phyloP scores from a whole-genome alignment of 148 eudicot genomes.

The Fagopyrum homotropicum region DNA sequence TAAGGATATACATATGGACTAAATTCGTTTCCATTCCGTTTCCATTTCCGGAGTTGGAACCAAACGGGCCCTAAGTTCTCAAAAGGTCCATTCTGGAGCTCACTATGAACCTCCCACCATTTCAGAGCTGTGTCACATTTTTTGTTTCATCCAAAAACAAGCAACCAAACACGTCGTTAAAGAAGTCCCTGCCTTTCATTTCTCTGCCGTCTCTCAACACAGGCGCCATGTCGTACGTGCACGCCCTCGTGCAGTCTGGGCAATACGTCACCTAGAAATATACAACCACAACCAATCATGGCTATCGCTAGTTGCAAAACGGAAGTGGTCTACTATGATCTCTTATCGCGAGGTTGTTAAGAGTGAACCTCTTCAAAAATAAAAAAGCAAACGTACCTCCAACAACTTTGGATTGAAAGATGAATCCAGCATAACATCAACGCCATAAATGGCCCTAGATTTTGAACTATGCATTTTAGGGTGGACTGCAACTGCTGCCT shows the following conservation, averaged over 20 bases:
- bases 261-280: constrained; percentile 76
- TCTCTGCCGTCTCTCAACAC: constrained; percentile 32
- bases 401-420: constrained; percentile 71
- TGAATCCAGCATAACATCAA: constrained; percentile 90
- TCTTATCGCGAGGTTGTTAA: no score
- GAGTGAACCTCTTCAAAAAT: neutral
- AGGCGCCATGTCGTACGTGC: constrained; percentile 59
- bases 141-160: constrained; percentile 70
- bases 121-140: constrained; percentile 36
- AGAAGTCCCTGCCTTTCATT: constrained; percentile 57
- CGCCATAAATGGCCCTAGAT: constrained; percentile 90
- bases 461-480: constrained; percentile 81
- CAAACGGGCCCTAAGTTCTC: no score
- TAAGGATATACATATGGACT: no score
- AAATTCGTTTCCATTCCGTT: no score
- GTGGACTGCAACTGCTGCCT: constrained; percentile 72
- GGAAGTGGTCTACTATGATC: no score
- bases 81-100: no score
- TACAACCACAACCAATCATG: neutral
- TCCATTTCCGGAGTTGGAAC: no score
- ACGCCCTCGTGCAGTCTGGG: constrained; percentile 87
- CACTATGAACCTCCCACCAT: neutral
- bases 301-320: no score
- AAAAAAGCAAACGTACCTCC: constrained; percentile 47
- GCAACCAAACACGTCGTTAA: constrained; percentile 74